Base-by-base conservation (phyloP, 1,139 yeast species). In the Hanseniaspora gamundiae region DNA sequence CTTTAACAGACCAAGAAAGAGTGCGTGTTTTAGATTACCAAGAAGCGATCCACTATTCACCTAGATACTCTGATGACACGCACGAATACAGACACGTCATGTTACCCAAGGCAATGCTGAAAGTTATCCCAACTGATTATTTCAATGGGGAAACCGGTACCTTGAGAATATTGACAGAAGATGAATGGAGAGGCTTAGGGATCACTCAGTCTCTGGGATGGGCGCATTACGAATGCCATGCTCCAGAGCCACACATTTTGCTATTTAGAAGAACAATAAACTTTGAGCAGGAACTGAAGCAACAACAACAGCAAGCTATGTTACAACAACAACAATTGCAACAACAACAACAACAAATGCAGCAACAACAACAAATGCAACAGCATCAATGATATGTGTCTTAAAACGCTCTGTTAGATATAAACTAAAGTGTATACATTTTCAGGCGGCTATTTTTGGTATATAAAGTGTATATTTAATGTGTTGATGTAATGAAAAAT, bases 111-210 rank as follows among this genome's bases (percentile, higher is more conserved):
- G 85, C 84, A 51, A 86, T 93, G 95, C 74, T 93, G 48, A 88
- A 88, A 62, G 88, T 80, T 42, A 86, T 93, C 48, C 98, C 98
- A n/a, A 79, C 81, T 46, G 98, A 93, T 61, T 93, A 87, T 60
- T 93, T 93, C 68, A 84, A 88, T 60, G 84, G 91, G 11, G 95
- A 88, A 49, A 85, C 95, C 3, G 97, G 97, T 6, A 91, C 98
- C 0, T 71, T 93, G 53, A 78, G 95, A 52, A 85, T 93, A 45
- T 69, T 93, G 44, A 66, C 82, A 47, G 99, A 93, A 62, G 97
- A 91, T 53, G 99, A 93, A 64, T 93, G 99, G 99, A 74, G 99
- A 62, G 97, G 97, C 2, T 70, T 93, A 46, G 99, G 99, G 3
- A 87, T 93, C 56, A 93, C 98, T 10, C 99, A 91, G 63, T 84